phyloP scores from a whole-genome alignment of 257 asterid species.

The Solanum medicagineum region DNA sequence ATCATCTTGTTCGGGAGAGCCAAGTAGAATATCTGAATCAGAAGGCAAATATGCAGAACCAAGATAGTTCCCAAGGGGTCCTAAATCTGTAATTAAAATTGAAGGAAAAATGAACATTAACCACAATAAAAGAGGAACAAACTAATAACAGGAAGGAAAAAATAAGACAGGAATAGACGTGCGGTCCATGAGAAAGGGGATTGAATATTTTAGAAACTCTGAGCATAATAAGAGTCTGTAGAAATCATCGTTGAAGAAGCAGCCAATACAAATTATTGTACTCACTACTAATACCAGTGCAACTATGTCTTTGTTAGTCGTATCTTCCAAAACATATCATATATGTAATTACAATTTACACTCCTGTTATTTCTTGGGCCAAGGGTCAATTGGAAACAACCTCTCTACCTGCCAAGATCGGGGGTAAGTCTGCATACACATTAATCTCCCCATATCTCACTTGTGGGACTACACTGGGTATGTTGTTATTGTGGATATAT shows the following conservation, averaged over 20 bases:
- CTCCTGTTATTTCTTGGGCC: no score
- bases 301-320: not conserved
- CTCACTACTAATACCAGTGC: not conserved
- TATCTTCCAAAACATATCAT: not conserved
- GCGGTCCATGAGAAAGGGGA: not conserved
- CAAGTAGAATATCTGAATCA: constrained; percentile 88
- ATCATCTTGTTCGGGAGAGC: constrained; percentile 87
- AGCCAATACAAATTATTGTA: not conserved
- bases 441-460: no score
- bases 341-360: not conserved
- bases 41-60: constrained; percentile 96
- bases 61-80: constrained; percentile 88
- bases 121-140: not conserved
- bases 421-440: no score
- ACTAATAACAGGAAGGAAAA: not conserved
- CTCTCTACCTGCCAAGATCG: no score
- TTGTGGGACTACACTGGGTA: no score
- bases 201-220: not conserved
- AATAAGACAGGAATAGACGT: not conserved
- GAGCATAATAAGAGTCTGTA: not conserved
- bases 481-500: not conserved
- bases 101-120: not conserved
- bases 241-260: not conserved
- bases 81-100: constrained; percentile 53
- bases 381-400: no score